Evolutionary conservation across 352 stramenopile species (phyloP).

Genomic region (Phytopythium delawarense): DNA sequence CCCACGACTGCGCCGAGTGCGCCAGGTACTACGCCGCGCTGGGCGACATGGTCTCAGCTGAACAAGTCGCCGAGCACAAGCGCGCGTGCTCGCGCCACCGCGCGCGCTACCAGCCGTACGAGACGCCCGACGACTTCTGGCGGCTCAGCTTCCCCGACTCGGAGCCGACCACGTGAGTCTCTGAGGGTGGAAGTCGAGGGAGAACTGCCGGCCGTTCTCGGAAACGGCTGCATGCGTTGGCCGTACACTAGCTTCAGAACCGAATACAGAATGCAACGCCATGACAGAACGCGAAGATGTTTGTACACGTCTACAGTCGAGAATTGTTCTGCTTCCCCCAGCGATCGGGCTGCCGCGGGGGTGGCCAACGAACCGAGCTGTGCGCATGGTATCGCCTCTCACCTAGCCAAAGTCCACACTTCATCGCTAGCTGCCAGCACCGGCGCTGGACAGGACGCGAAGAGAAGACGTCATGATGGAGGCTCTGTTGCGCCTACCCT

Average conservation of each 20-base stretch:
- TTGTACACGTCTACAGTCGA: constrained; percentile 3
- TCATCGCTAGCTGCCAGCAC: background rate
- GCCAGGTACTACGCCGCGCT: constrained; percentile 79
- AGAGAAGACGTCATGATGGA: background rate
- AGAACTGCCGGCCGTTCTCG: background rate
- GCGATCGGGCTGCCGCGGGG: too few relatives aligned
- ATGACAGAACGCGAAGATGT: background rate
- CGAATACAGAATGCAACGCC: background rate
- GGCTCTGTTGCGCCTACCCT: background rate
- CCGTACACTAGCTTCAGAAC: constrained; percentile 1
- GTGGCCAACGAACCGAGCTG: too few relatives aligned
- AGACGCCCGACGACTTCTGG: constrained; percentile 86
- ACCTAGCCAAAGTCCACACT: background rate
- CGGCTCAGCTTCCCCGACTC: constrained; percentile 80
- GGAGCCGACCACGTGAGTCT: constrained; percentile 2
- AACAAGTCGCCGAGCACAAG: constrained; percentile 34
- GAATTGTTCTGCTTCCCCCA: background rate
- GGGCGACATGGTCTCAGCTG: constrained; percentile 30
- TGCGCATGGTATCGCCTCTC: background rate
- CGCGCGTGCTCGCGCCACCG: constrained; percentile 71
- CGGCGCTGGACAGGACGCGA: background rate
- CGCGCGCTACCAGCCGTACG: constrained; percentile 61
- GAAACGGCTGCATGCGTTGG: background rate
- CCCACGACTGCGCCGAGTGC: constrained; percentile 69
- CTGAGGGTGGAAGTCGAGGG: background rate